Base-by-base conservation (phyloP, 257 asterid genomes). In the Solanum corneliomulleri region DNA sequence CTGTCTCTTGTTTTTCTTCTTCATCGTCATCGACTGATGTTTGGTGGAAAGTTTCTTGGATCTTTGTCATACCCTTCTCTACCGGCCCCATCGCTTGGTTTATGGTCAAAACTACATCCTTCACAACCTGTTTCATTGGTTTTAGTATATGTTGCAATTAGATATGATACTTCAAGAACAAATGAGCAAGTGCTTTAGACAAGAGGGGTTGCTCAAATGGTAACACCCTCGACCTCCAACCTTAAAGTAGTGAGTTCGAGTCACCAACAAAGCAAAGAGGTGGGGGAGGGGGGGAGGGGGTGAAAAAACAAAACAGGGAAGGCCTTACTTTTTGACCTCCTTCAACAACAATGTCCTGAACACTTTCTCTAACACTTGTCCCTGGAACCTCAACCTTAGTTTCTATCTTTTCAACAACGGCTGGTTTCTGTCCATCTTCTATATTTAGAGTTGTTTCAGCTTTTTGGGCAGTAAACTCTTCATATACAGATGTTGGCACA, bases 31-130 rank as follows among this genome's bases (percentile, higher is more conserved):
- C 89, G 11, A 93, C 93, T 2, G 96, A 89, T 64, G 90, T 92
- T 21, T 94, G 95, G 86, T 97, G 98, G 89, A 95, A 90, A 0
- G 91, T 95, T 87, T 97, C 99, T 84, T 97, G 99, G 87, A 97
- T 97, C 92, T 93, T 97, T 2, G 94, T 93, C 98, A 97, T 87
- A 20, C 99, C 99, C 76, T 95, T 97, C 4, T 95, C 99, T 41
- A 97, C 98, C 0, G 99, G 99, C 86, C 95, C 98, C 11, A 97
- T 95, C 7, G 99, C 99, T 87, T 97, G 98, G 90, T 94, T 97
- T 75, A 97, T 94, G 3, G 99, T 97, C 93, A 97, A 87, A 64
- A 94, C 99, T 2, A 97, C 99, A 37, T 97, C 99, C 92, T 95
- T 88, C 87, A 95, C 96, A 16, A 97, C 98, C 98, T 97, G 92